Evolutionary conservation across 164 flowering plant genomes (phyloP).

Genomic region (Akebia trifoliata): DNA sequence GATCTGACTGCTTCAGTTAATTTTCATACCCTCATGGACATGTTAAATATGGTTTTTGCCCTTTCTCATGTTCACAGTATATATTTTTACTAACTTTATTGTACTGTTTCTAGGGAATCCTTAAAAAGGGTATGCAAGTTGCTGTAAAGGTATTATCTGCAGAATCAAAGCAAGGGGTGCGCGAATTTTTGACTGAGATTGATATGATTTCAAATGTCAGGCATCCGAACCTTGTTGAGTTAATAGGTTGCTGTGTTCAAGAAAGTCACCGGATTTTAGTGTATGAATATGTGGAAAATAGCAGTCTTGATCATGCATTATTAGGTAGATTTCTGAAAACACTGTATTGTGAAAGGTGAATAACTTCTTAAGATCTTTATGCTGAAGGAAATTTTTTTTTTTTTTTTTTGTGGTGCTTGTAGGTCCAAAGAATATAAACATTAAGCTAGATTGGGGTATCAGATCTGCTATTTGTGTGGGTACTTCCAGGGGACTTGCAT

Average conservation of each 20-base stretch:
- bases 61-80: background rate
- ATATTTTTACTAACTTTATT: background rate
- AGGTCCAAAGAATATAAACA: constrained; percentile 41
- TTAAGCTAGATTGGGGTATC: constrained; percentile 53
- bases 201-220: constrained; percentile 53
- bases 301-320: constrained; percentile 62
- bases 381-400: background rate
- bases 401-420: constrained; percentile 15
- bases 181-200: constrained; percentile 69
- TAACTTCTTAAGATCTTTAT: background rate
- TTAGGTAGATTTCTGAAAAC: constrained; percentile 34
- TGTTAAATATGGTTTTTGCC: too few relatives aligned
- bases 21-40: background rate
- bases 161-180: constrained; percentile 63
- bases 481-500: constrained; percentile 63
- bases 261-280: constrained; percentile 51
- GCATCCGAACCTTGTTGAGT: constrained; percentile 72
- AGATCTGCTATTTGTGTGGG: constrained; percentile 74
- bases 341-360: constrained; percentile 5
- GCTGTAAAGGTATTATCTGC: constrained; percentile 71
- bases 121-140: constrained; percentile 43
- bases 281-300: constrained; percentile 69
- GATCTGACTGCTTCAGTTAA: background rate
- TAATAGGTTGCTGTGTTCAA: constrained; percentile 66
- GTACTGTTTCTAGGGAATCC: constrained; percentile 42